phyloP scores from a whole-genome alignment of 768 basidiomycete species.

The Lactarius pseudohatsudake region DNA sequence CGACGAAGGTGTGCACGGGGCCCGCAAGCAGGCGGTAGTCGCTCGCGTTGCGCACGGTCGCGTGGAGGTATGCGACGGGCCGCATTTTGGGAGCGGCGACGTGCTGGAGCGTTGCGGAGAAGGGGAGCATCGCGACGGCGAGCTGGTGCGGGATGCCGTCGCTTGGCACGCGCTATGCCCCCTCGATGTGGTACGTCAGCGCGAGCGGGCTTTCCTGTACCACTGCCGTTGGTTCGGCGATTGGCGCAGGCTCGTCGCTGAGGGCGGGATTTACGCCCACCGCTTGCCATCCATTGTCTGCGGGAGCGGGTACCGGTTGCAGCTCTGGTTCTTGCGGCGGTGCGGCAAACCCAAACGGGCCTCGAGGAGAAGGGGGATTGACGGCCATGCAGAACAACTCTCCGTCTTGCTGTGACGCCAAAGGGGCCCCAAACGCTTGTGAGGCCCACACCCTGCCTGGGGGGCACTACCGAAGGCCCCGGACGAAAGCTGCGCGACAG shows the following conservation, averaged over 20 bases:
- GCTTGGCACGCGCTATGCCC: constrained; percentile 50
- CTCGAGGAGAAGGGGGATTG: background rate
- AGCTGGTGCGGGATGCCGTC: constrained; percentile 59
- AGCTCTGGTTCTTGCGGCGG: background rate
- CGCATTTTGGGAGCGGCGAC: constrained; percentile 51
- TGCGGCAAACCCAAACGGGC: background rate
- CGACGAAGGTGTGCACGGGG: constrained; percentile 52
- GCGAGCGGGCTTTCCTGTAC: constrained; percentile 54
- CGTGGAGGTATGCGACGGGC: constrained; percentile 48
- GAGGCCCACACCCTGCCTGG: background rate
- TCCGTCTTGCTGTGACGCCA: no score
- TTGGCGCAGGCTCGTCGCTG: background rate
- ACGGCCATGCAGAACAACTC: no score
- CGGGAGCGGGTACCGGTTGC: no score
- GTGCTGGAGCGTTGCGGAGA: constrained; percentile 47
- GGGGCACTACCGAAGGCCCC: no score
- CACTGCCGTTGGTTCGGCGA: constrained; percentile 43
- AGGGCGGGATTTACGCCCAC: background rate
- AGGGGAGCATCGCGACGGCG: constrained; percentile 48
- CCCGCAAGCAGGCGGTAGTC: constrained; percentile 58
- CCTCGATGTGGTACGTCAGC: constrained; percentile 52
- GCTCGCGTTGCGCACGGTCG: constrained; percentile 52
- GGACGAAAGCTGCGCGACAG: background rate
- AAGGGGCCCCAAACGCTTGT: background rate
- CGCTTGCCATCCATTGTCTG: background rate